These are phyloP conservation scores for Fraxinus xanthoxyloides DNA, from an alignment of 305 asterid genomes.

Conservation along the genomic window DNA sequence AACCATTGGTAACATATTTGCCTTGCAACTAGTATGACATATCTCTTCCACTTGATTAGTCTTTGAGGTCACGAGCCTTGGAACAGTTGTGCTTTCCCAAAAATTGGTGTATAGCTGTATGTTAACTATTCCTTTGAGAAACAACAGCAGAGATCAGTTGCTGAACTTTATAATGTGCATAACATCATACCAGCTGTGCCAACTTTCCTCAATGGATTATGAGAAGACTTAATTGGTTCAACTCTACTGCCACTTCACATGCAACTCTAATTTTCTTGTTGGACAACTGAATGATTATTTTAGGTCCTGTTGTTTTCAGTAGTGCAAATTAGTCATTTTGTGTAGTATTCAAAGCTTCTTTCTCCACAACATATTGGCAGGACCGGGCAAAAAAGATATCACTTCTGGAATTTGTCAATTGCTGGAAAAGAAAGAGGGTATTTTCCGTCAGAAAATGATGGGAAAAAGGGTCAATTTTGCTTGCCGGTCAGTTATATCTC, in stretches of 20 bases:
- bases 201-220: not conserved
- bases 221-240: not conserved
- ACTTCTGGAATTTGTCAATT: constrained; percentile 70
- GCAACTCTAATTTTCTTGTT: constrained; percentile 18
- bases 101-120: not conserved
- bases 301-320: not conserved
- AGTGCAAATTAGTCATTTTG: not conserved
- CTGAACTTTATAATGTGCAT: not conserved
- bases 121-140: not conserved
- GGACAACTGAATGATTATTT: not conserved
- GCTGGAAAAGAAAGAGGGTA: constrained; percentile 93
- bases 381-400: constrained; percentile 51
- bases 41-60: not conserved
- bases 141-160: not conserved
- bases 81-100: not conserved
- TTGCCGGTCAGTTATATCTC: constrained; percentile 96
- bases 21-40: not conserved
- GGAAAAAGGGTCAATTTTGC: constrained; percentile 96
- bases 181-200: not conserved
- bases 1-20: not conserved
- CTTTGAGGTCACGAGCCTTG: not conserved
- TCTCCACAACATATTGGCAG: constrained; percentile 36
- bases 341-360: constrained; percentile 10
- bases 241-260: not conserved
- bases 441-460: constrained; percentile 99